Percentiles rank a stretch among this genome's conserved stretches.
Conservation (phyloP, 1,284 basidiomycete genomes). For the Trametes sp. region DNA sequence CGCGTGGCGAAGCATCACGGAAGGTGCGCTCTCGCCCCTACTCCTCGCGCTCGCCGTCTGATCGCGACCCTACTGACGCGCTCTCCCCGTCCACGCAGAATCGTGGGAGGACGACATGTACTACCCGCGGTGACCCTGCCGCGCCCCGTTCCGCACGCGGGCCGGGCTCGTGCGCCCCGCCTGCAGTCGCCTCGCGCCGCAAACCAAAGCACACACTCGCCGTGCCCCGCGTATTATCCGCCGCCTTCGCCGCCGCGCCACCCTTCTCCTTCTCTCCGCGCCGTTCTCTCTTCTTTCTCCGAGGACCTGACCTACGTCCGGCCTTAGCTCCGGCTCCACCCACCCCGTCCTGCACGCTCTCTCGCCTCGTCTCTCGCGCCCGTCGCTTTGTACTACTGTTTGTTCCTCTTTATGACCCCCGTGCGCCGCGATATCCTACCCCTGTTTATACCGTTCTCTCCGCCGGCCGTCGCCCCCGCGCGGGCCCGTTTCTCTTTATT, state of each 20-base stretch:
- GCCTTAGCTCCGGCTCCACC: neutral
- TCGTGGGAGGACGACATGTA: conserved; percentile 39
- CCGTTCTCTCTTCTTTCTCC: neutral
- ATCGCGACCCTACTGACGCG: conserved; percentile 1
- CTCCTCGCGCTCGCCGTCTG: neutral
- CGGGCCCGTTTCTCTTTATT: neutral
- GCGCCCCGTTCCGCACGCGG: neutral
- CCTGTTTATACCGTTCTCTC: conserved; percentile 21
- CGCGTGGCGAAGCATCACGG: conserved; percentile 86
- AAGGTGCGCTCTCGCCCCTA: conserved; percentile 59
- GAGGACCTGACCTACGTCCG: neutral
- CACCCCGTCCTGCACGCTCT: neutral
- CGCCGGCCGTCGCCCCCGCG: too few species aligned
- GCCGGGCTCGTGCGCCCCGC: neutral
- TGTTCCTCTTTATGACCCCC: conserved; percentile 8
- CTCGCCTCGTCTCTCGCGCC: neutral
- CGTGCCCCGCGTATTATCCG: neutral
- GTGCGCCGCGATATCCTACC: conserved; percentile 14
- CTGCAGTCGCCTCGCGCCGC: neutral
- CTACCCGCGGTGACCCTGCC: conserved; percentile 33
- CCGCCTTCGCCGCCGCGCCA: neutral
- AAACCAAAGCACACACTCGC: neutral
- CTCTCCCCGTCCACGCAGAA: conserved; percentile 31
- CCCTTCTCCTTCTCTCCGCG: neutral
- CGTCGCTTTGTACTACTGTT: conserved; percentile 9